Conservation (phyloP, 2,329 filamentous ascomycete genomes). For the Botryosphaeria agaves region DNA sequence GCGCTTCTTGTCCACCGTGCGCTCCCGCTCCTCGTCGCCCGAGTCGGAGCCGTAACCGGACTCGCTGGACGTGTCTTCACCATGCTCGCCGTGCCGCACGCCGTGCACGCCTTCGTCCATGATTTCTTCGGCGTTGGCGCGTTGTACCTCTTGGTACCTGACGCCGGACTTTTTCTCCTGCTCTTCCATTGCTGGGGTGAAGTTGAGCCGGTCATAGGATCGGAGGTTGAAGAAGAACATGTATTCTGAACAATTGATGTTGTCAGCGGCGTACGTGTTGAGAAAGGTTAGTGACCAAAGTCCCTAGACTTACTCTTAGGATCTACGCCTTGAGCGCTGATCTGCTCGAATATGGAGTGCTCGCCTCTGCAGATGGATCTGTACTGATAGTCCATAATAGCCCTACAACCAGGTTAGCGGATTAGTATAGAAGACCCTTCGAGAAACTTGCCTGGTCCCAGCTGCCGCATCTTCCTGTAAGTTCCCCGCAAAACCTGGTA, state of each 20-base stretch:
- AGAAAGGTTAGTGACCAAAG: neutral
- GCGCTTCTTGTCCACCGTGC: conserved; percentile 27
- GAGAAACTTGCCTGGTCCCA: conserved; percentile 45
- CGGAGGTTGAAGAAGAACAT: conserved; percentile 91
- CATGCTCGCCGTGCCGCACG: conserved; percentile 22
- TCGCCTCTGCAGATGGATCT: conserved; percentile 87
- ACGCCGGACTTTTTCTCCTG: conserved; percentile 71
- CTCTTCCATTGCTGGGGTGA: conserved; percentile 53
- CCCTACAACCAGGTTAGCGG: conserved; percentile 18
- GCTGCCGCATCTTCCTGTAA: conserved; percentile 65
- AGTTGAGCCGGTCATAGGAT: conserved; percentile 83
- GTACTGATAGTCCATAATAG: conserved; percentile 98
- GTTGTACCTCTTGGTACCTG: conserved; percentile 71
- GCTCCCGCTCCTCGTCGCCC: conserved; percentile 15
- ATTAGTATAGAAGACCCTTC: neutral
- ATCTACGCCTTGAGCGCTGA: conserved; percentile 57
- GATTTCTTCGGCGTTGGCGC: conserved; percentile 75
- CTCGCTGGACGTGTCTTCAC: conserved; percentile 8
- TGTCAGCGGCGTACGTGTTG: neutral
- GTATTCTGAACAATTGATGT: conserved; percentile 33
- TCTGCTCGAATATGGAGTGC: conserved; percentile 73
- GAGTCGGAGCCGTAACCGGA: conserved; percentile 5
- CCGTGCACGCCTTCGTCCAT: conserved; percentile 62
- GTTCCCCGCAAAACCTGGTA: conserved; percentile 90
- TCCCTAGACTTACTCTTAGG: conserved; percentile 32